Percentiles rank a stretch among this genome's conserved stretches.
phyloP scores from a whole-genome alignment of 306 rosid species.

The Vigna radiata region DNA sequence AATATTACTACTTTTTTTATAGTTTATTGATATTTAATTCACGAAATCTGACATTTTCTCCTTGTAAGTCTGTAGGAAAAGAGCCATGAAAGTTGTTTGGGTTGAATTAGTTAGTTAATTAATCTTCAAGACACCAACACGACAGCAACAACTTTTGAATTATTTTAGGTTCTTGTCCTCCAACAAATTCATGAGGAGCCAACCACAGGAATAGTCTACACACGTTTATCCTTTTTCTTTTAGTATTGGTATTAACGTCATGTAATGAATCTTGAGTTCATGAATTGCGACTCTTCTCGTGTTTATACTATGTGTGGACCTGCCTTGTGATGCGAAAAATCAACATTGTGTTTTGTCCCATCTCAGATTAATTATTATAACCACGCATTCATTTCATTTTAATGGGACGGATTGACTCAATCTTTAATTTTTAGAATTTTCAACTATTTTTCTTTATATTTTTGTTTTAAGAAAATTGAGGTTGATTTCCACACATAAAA shows the following conservation, averaged over 20 bases:
- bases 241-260: neutral
- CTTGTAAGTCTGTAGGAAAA: too few relatives aligned
- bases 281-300: neutral
- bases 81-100: neutral
- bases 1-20: too few relatives aligned
- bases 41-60: too few relatives aligned
- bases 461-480: too few relatives aligned
- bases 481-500: too few relatives aligned
- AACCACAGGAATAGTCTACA: slow-evolving; percentile 22
- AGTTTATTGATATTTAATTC: too few relatives aligned
- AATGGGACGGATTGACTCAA: too few relatives aligned
- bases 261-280: neutral
- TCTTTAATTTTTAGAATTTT: too few relatives aligned
- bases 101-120: neutral
- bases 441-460: too few relatives aligned
- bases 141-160: neutral
- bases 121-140: slow-evolving; percentile 19
- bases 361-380: neutral
- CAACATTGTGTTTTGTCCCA: neutral
- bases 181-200: slow-evolving; percentile 36
- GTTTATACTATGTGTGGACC: neutral
- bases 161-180: neutral
- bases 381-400: neutral
- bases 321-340: neutral
- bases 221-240: neutral